Base-by-base conservation (phyloP, 768 basidiomycete species). In the Boletus patriciae region DNA sequence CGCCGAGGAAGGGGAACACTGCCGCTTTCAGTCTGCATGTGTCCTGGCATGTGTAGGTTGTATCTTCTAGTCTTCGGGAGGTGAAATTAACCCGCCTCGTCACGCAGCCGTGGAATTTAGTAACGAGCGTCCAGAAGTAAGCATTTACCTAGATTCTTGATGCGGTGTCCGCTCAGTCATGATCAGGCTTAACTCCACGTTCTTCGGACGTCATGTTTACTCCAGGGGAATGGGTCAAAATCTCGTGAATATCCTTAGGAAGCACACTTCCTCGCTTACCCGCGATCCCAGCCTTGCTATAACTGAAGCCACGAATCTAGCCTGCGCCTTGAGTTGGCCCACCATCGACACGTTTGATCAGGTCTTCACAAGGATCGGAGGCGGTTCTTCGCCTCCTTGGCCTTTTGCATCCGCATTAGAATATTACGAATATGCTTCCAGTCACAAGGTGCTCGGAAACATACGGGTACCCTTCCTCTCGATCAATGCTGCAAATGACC, bases 151-250 rank as follows among this genome's bases (percentile, higher is more conserved):
- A 44, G 62, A 49, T 40, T 55, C 40, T 50, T 55, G 47, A 50
- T 60, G 41, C 50, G 29, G 34, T 27, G 19, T 54, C 45, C 47
- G 38, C 43, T 61, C 37, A 65, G 45, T 18, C 57, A 27, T 46
- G 23, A 46, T 25, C 55, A 91, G 90, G 33, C 75, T 92, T 36
- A 63, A 82, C 43, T 73, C 68, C 43, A 78, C 79, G 29, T 85
- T 81, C 62, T 69, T 85, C 34, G 82, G 84, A 49, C 82, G 80
- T 52, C 72, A 82, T 48, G 65, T 92, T 45, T 94, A 94, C 67
- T 88, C 89, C 13, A 85, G 79, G 67, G 88, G 83, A 41, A 87
- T 95, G 88, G 91, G 84, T 6, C 76, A 75, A 58, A 95, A 94
- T 68, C 76, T 94, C 18, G 73, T 79, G 46, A 82, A 77, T 37